A percentile compares a stretch with the other conserved stretches of the same genome.
phyloP scores from a whole-genome alignment of 257 asterid species.

The Cordia subcordata region DNA sequence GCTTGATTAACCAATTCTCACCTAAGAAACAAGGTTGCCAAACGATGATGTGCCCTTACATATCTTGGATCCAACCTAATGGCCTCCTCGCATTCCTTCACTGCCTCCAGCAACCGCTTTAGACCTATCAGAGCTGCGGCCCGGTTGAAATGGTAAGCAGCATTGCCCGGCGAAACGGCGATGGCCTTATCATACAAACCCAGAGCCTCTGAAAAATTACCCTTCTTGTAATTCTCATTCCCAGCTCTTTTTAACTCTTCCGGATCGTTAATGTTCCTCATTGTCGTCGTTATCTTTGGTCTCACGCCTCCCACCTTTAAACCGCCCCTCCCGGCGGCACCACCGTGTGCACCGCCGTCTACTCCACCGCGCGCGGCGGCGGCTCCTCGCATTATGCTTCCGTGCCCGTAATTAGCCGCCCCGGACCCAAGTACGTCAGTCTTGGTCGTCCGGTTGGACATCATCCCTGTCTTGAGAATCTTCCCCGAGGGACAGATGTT shows the following conservation, averaged over 20 bases:
- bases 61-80: conserved; percentile 82
- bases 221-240: conserved; percentile 63
- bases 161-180: conserved; percentile 52
- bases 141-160: conserved; percentile 67
- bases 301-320: conserved; percentile 37
- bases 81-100: conserved; percentile 82
- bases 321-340: conserved; percentile 31
- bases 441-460: conserved; percentile 41
- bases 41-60: conserved; percentile 77
- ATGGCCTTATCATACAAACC: conserved; percentile 76
- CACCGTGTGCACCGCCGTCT: conserved; percentile 15
- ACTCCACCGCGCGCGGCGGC: conserved; percentile 25
- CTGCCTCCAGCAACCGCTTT: conserved; percentile 55
- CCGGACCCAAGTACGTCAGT: conserved; percentile 64
- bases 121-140: conserved; percentile 83
- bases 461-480: conserved; percentile 50
- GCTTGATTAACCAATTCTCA: conserved; percentile 30
- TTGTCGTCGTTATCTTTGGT: conserved; percentile 28
- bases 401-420: conserved; percentile 63
- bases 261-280: conserved; percentile 40
- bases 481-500: conserved; percentile 78
- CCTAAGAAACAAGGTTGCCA: conserved; percentile 82
- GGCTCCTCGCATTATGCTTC: conserved; percentile 74
- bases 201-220: conserved; percentile 63
- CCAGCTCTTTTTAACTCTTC: conserved; percentile 85